These are phyloP conservation scores for Penicillium longicatenatum DNA, from an alignment of 495 filamentous ascomycete genomes.

Conservation along the genomic window DNA sequence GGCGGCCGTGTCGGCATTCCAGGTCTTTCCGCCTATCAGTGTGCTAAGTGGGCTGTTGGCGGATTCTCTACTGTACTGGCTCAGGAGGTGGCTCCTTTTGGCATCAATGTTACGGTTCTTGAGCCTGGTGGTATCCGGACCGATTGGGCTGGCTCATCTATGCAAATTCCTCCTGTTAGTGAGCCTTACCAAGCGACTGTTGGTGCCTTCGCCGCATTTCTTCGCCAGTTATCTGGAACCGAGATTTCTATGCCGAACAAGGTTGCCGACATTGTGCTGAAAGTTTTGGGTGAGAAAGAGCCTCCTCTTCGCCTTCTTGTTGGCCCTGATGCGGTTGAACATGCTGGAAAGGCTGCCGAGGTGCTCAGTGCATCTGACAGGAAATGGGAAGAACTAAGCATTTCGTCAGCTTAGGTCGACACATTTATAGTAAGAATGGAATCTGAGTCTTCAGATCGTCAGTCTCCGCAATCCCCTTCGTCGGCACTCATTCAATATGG, in stretches of 20 bases:
- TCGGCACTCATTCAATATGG: too few species aligned
- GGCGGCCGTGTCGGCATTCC: neutral
- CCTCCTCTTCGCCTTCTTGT: slow-evolving; percentile 28
- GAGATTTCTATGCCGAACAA: slow-evolving; percentile 20
- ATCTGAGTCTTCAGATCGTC: too few species aligned
- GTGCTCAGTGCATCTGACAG: slow-evolving; percentile 22
- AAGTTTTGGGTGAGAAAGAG: slow-evolving; percentile 18
- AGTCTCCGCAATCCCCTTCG: too few species aligned
- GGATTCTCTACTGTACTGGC: slow-evolving; percentile 35
- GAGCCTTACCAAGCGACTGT: slow-evolving; percentile 30
- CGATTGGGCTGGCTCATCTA: slow-evolving; percentile 35
- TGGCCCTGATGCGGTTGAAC: slow-evolving; percentile 30
- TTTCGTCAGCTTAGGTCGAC: slow-evolving; percentile 9
- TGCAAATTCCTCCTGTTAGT: slow-evolving; percentile 26
- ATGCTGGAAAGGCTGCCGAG: slow-evolving; percentile 19
- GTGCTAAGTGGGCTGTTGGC: slow-evolving; percentile 51
- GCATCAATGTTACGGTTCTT: slow-evolving; percentile 33
- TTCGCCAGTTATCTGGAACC: neutral
- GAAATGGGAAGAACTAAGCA: slow-evolving; percentile 26
- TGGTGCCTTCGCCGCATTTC: slow-evolving; percentile 2
- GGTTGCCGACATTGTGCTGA: slow-evolving; percentile 27
- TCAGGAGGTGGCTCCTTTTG: slow-evolving; percentile 28
- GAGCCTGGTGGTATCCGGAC: slow-evolving; percentile 41
- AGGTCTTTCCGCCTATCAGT: slow-evolving; percentile 36
- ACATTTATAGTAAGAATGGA: too few species aligned